Base-by-base conservation (phyloP, 2,329 filamentous ascomycete species). In the Aspergillus udagawae region DNA sequence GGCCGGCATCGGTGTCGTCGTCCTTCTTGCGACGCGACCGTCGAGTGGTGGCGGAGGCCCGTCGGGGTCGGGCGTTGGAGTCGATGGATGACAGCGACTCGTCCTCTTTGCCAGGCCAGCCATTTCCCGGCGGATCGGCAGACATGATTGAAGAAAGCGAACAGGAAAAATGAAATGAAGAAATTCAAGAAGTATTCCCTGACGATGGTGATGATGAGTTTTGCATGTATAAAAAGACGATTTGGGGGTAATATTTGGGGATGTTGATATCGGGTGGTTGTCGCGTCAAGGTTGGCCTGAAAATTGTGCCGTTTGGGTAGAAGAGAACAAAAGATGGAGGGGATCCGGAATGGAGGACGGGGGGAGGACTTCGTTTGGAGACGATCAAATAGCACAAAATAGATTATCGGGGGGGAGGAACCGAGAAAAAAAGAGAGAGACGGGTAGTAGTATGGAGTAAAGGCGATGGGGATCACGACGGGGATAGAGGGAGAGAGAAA, bases 21-120 rank as follows among this genome's bases (percentile, higher is more conserved):
- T 76, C 71, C 71, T 77, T 73, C 70, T 76, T 75, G 55, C 74
- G 72, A 66, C 74, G 73, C 65, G 73, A 72, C 65, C 71, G 69
- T 64, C 62, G 65, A 53, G 61, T 61, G 53, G 65, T 64, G 57
- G 59, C 57, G 27, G 70, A 67, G 52, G 64, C 66, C 64, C 69
- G 73, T 66, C 71, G 66, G 56, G 69, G 65, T 59, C 67, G 68
- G 57, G 57, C 60, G 56, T 65, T 59, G 27, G 57, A 38, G 44
- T 65, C 64, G 49, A 63, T 57, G 29, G 63, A 53, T n/a, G 60
- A 59, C 25, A 62, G 63, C 52, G 63, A 60, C 57, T 62, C 57
- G 52, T 61, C 67, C 56, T 70, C 66, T 59, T 70, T 67, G 49
- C 60, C 59, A 56, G 65, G 54, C 57, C 65, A 54, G 42, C 60